Percentiles rank a stretch among this genome's conserved stretches.
These are phyloP conservation scores for Fistulinella prunicolor DNA, from an alignment of 768 basidiomycete genomes.

Conservation along the genomic window DNA sequence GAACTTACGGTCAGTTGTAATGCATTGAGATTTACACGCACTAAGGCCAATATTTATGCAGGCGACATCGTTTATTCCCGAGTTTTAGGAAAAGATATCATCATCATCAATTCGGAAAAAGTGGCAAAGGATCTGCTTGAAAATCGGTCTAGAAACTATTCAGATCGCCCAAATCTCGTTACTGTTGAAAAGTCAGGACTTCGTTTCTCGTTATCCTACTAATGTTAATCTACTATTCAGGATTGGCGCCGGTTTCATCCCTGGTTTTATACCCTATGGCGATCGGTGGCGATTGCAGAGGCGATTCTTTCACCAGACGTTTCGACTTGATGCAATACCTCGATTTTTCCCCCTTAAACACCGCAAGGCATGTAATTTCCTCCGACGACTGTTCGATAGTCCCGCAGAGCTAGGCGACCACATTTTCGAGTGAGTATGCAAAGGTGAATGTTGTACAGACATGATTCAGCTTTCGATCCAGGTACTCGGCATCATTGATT, in stretches of 20 bases:
- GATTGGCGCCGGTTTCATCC: not conserved
- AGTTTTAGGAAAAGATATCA: constrained; percentile 3
- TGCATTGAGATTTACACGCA: not conserved
- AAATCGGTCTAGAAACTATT: not conserved
- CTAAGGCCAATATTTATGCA: not conserved
- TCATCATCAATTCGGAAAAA: constrained; percentile 5
- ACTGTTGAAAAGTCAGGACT: not conserved
- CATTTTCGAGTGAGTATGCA: not conserved
- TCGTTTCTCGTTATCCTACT: not conserved
- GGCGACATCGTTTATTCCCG: constrained; percentile 8
- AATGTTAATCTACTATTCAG: not conserved
- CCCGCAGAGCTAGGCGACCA: not conserved
- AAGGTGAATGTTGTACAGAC: not conserved
- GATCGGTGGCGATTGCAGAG: not conserved
- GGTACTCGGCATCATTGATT: not conserved
- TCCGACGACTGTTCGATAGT: not conserved
- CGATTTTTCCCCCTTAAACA: not conserved
- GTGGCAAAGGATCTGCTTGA: not conserved
- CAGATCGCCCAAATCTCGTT: not conserved
- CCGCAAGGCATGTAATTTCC: not conserved
- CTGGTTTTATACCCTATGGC: not conserved
- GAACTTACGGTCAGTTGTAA: constrained; percentile 4
- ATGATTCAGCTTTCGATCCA: not conserved
- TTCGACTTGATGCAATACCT: not conserved
- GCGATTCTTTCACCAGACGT: not conserved